Percentiles rank a stretch among this genome's conserved stretches.
Evolutionary conservation across 2,329 filamentous ascomycete genomes (phyloP).

Genomic region (Arthroderma uncinatum): DNA sequence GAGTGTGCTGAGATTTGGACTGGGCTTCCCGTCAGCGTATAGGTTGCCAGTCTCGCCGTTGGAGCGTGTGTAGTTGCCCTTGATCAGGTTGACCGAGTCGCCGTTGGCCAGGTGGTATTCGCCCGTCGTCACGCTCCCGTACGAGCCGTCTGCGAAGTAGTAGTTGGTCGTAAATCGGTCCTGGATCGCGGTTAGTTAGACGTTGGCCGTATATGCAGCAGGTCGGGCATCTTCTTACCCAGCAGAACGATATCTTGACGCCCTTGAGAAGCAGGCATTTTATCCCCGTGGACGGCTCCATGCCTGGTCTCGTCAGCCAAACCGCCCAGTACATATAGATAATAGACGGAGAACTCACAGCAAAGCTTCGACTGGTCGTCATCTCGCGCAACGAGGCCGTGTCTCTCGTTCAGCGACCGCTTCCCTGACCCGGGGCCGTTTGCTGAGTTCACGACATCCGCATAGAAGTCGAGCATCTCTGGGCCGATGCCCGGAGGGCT

Average conservation of each 20-base stretch:
- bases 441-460: conserved; percentile 23
- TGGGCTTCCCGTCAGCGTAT: conserved; percentile 29
- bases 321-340: background rate
- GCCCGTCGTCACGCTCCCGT: conserved; percentile 37
- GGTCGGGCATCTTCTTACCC: conserved; percentile 20
- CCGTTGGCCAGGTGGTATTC: conserved; percentile 31
- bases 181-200: conserved; percentile 12
- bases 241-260: conserved; percentile 40
- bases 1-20: conserved; percentile 30
- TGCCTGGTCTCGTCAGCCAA: background rate
- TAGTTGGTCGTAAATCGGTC: conserved; percentile 44
- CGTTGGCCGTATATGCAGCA: background rate
- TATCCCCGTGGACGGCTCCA: conserved; percentile 16
- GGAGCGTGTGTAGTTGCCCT: conserved; percentile 33
- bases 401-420: background rate
- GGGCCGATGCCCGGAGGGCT: conserved; percentile 21
- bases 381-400: background rate
- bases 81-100: conserved; percentile 35
- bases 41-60: conserved; percentile 36
- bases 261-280: conserved; percentile 33
- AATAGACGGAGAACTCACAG: conserved; percentile 14
- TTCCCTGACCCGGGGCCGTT: background rate
- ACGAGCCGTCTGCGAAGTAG: conserved; percentile 38
- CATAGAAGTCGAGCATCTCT: conserved; percentile 23
- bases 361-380: conserved; percentile 12